Percentiles rank a stretch among this genome's conserved stretches.
These are phyloP conservation scores for Echinosophora koreensis DNA, from an alignment of 306 rosid genomes.

Conservation along the genomic window DNA sequence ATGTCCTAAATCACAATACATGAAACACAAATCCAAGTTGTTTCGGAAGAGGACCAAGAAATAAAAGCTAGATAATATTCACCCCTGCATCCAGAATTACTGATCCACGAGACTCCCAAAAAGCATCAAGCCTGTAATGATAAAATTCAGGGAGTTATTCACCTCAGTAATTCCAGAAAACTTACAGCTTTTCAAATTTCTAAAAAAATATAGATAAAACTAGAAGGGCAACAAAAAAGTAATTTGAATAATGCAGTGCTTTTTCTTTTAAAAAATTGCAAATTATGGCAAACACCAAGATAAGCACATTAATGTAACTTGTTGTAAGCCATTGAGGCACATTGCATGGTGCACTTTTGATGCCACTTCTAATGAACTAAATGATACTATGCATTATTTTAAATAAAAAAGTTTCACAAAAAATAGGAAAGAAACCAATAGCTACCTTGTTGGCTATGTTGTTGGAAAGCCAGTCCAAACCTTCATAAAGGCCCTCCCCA, in stretches of 20 bases:
- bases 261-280: not conserved
- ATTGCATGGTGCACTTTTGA: constrained; percentile 18
- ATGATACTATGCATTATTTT: not conserved
- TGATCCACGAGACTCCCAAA: constrained; percentile 56
- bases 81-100: constrained; percentile 96
- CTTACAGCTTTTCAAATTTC: not conserved
- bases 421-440: constrained; percentile 23
- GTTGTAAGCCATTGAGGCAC: not conserved
- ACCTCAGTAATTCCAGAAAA: not conserved
- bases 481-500: constrained; percentile 99
- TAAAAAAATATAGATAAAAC: not conserved
- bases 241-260: not conserved
- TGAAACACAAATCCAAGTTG: constrained; percentile 59
- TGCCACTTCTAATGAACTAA: constrained; percentile 26
- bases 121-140: constrained; percentile 69
- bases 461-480: constrained; percentile 99
- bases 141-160: not conserved
- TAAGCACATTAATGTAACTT: not conserved
- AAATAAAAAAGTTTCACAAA: not conserved
- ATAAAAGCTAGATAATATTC: constrained; percentile 82
- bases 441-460: constrained; percentile 96
- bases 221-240: not conserved
- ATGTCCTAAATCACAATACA: constrained; percentile 61
- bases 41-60: constrained; percentile 50
- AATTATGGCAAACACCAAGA: constrained; percentile 3